A percentile compares a stretch with the other conserved stretches of the same genome.
Conservation (phyloP, 1,284 basidiomycete species). For the Paramarasmius palmivorus region DNA sequence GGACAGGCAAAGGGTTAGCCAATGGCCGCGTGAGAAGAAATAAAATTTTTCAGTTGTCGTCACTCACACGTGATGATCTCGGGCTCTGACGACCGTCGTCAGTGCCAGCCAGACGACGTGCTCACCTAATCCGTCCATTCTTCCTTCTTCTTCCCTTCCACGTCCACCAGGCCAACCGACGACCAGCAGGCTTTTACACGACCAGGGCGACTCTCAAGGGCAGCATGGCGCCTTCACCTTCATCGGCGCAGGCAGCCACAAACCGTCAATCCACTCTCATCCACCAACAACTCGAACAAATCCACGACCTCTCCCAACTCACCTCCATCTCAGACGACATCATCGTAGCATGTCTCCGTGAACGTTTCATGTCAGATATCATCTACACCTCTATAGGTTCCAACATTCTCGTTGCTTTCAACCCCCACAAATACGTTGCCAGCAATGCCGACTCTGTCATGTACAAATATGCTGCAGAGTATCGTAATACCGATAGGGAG, state of each 20-base stretch:
- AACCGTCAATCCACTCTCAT: slow-evolving; percentile 29
- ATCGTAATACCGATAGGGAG: slow-evolving; percentile 61
- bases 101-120: too few species aligned
- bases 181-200: too few species aligned
- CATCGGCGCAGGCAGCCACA: slow-evolving; percentile 5
- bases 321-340: slow-evolving; percentile 71
- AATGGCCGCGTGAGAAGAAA: too few species aligned
- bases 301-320: slow-evolving; percentile 64
- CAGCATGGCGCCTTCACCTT: too few species aligned
- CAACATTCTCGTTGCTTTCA: slow-evolving; percentile 77
- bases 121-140: too few species aligned
- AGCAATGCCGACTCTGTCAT: slow-evolving; percentile 81
- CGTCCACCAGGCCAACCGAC: too few species aligned
- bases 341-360: slow-evolving; percentile 80
- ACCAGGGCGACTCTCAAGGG: too few species aligned
- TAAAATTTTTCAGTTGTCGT: too few species aligned
- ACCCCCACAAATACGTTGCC: slow-evolving; percentile 85
- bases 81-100: too few species aligned
- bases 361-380: slow-evolving; percentile 82
- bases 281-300: slow-evolving; percentile 67
- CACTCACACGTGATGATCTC: too few species aligned
- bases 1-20: too few species aligned
- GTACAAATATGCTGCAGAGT: slow-evolving; percentile 81
- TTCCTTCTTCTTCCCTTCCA: too few species aligned
- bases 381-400: slow-evolving; percentile 81